Evolutionary conservation across 176 grass and related monocot species (phyloP).

Genomic region (Poa annua): DNA sequence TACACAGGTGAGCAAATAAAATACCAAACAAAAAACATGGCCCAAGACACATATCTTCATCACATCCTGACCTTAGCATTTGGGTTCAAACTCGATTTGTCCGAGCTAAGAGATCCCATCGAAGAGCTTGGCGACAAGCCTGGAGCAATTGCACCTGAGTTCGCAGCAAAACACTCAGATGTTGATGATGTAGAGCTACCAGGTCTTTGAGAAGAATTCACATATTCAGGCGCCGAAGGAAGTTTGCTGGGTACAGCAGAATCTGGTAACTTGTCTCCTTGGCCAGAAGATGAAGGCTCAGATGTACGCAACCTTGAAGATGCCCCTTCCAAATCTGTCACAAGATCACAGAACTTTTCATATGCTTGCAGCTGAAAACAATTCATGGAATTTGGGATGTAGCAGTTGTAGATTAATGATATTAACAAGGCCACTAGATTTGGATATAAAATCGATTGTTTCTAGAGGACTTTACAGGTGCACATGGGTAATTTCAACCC

Average conservation of each 20-base stretch:
- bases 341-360: conserved; percentile 16
- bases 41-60: conserved; percentile 2
- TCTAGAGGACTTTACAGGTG: neutral
- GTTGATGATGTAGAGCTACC: conserved; percentile 56
- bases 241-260: conserved; percentile 48
- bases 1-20: conserved; percentile 14
- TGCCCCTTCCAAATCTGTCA: conserved; percentile 45
- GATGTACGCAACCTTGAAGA: conserved; percentile 46
- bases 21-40: neutral
- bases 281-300: conserved; percentile 47
- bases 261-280: conserved; percentile 47
- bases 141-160: conserved; percentile 55
- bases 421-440: conserved; percentile 3
- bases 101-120: conserved; percentile 65
- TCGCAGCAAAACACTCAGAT: conserved; percentile 48
- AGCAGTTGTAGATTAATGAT: neutral
- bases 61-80: conserved; percentile 64
- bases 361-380: neutral
- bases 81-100: conserved; percentile 65
- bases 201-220: conserved; percentile 50
- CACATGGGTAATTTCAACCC: neutral
- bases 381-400: conserved; percentile 30
- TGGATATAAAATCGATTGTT: neutral
- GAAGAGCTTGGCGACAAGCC: conserved; percentile 68
- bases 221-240: conserved; percentile 30